Percentiles rank a stretch among this genome's conserved stretches.
phyloP scores from a whole-genome alignment of 2,329 filamentous ascomycete species.

The Calonectria montana region DNA sequence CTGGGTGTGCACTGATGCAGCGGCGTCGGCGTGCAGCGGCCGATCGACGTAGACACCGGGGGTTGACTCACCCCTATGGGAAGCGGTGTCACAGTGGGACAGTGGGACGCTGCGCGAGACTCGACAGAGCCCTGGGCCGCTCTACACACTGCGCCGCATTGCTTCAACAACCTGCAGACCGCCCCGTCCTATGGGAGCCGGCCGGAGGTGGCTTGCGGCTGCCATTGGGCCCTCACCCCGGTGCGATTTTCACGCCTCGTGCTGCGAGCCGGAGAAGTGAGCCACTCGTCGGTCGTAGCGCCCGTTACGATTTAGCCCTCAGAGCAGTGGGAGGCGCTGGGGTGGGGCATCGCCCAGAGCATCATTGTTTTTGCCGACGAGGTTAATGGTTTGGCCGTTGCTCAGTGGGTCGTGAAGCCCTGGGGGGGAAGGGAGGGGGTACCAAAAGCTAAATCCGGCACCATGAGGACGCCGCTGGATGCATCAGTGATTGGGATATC shows the following conservation, averaged over 20 bases:
- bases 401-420: slow-evolving; percentile 37
- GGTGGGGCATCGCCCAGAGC: slow-evolving; percentile 33
- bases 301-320: slow-evolving; percentile 26
- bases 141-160: slow-evolving; percentile 57
- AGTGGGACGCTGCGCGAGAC: slow-evolving; percentile 32
- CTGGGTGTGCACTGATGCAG: slow-evolving; percentile 13
- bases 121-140: slow-evolving; percentile 23
- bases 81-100: slow-evolving; percentile 32
- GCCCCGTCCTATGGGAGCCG: slow-evolving; percentile 47
- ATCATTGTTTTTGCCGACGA: slow-evolving; percentile 20
- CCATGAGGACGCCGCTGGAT: slow-evolving; percentile 15
- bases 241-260: slow-evolving; percentile 40
- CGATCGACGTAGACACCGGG: slow-evolving; percentile 29
- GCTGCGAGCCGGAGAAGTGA: slow-evolving; percentile 21
- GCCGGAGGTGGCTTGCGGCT: slow-evolving; percentile 35
- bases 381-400: slow-evolving; percentile 35
- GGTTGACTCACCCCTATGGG: slow-evolving; percentile 39
- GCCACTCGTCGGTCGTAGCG: slow-evolving; percentile 26
- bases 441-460: slow-evolving; percentile 33
- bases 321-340: slow-evolving; percentile 31
- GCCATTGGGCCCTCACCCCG: slow-evolving; percentile 52
- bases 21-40: slow-evolving; percentile 38
- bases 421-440: slow-evolving; percentile 26
- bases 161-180: slow-evolving; percentile 51
- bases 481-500: slow-evolving; percentile 28